Conservation (phyloP, 768 basidiomycete species). For the Cyclocybe aegerita region DNA sequence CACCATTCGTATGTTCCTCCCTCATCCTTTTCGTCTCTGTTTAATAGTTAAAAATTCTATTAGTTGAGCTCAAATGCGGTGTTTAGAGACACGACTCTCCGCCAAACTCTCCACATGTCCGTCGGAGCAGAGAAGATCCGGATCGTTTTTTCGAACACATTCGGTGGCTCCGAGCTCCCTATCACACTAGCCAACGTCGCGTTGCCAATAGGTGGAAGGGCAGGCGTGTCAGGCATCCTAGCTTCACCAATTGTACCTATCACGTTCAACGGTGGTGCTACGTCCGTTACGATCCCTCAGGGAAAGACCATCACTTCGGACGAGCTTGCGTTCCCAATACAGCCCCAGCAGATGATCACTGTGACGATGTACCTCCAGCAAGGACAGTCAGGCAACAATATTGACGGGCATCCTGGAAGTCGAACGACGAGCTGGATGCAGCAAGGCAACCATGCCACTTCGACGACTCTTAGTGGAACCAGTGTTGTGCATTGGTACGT, state of each 20-base stretch:
- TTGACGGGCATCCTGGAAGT: slow-evolving; percentile 50
- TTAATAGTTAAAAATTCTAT: not conserved
- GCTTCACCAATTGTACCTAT: slow-evolving; percentile 31
- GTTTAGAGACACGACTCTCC: slow-evolving; percentile 46
- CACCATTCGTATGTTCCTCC: slow-evolving; percentile 27
- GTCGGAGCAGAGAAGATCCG: slow-evolving; percentile 38
- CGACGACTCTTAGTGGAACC: slow-evolving; percentile 32
- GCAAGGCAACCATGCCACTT: slow-evolving; percentile 36
- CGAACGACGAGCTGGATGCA: slow-evolving; percentile 44
- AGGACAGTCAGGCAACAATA: slow-evolving; percentile 39
- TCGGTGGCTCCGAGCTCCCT: slow-evolving; percentile 39
- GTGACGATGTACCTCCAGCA: slow-evolving; percentile 39
- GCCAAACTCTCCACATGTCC: slow-evolving; percentile 47
- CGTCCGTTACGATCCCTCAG: slow-evolving; percentile 39
- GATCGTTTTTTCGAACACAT: slow-evolving; percentile 47
- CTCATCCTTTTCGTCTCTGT: not conserved
- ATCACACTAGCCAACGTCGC: slow-evolving; percentile 47
- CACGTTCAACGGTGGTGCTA: slow-evolving; percentile 41
- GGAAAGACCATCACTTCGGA: slow-evolving; percentile 47
- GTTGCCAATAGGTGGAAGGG: slow-evolving; percentile 32
- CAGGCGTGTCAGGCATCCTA: slow-evolving; percentile 37
- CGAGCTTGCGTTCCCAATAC: slow-evolving; percentile 37
- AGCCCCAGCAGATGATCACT: slow-evolving; percentile 37
- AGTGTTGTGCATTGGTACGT: slow-evolving; percentile 35
- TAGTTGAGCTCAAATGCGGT: slow-evolving; percentile 24